A percentile compares a stretch with the other conserved stretches of the same genome.
Evolutionary conservation across 176 grass and related monocot species (phyloP).

Genomic region (Ananas comosus): DNA sequence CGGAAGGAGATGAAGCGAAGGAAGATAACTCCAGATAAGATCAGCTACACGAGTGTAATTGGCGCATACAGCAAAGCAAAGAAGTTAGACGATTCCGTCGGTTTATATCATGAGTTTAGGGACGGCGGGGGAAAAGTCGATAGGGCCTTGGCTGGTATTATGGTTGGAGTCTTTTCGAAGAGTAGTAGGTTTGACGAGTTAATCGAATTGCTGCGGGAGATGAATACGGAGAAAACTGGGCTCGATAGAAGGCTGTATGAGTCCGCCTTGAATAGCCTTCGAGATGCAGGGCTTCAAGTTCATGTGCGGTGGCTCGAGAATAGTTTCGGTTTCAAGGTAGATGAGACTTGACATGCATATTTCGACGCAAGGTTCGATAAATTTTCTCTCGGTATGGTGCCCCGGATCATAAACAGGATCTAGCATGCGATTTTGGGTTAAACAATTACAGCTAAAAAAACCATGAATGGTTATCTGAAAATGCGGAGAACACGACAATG

Average conservation of each 20-base stretch:
- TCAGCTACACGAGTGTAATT: constrained; percentile 76
- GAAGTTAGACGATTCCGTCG: constrained; percentile 53
- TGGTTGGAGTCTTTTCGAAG: constrained; percentile 71
- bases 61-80: constrained; percentile 57
- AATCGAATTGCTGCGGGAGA: constrained; percentile 54
- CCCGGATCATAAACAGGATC: no score
- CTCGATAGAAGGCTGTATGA: constrained; percentile 58
- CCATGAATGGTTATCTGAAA: no score
- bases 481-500: no score
- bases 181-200: constrained; percentile 58
- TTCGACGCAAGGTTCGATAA: no score
- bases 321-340: constrained; percentile 52
- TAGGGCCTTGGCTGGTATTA: constrained; percentile 52
- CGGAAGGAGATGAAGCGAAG: constrained; percentile 83
- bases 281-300: constrained; percentile 59
- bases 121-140: constrained; percentile 51
- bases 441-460: no score
- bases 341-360: constrained; percentile 45
- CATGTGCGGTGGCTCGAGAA: constrained; percentile 58
- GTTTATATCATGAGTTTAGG: constrained; percentile 60
- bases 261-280: constrained; percentile 53
- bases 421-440: no score
- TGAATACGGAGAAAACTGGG: constrained; percentile 32
- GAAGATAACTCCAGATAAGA: constrained; percentile 43
- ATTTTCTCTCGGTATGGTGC: no score